These are phyloP conservation scores for Corniculantispora saksenae DNA, from an alignment of 2,329 filamentous ascomycete species.

Conservation along the genomic window DNA sequence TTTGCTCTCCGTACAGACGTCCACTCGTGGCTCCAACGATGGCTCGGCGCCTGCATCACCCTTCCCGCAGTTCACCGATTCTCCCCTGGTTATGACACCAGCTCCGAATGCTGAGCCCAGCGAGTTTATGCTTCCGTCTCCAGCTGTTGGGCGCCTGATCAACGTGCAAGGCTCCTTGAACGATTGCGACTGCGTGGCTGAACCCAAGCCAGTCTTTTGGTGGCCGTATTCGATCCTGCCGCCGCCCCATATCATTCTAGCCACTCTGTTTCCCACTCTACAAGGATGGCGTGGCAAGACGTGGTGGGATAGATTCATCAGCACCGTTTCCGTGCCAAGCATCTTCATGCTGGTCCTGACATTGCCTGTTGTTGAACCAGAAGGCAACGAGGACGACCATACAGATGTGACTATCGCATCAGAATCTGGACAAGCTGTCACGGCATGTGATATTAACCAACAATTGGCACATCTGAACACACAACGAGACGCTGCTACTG, in stretches of 20 bases:
- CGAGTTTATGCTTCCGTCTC: conserved; percentile 57
- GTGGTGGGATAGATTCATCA: conserved; percentile 81
- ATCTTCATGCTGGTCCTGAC: conserved; percentile 90
- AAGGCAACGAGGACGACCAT: conserved; percentile 49
- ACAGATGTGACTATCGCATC: conserved; percentile 22
- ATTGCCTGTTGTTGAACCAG: conserved; percentile 82
- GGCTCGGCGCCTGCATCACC: conserved; percentile 57
- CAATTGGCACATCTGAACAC: background rate
- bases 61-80: conserved; percentile 70
- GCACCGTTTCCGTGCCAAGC: conserved; percentile 80
- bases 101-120: conserved; percentile 43
- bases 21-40: conserved; percentile 46
- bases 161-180: conserved; percentile 50
- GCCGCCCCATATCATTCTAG: conserved; percentile 67
- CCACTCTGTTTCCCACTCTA: conserved; percentile 84
- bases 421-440: background rate
- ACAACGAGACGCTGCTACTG: conserved; percentile 40
- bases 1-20: conserved; percentile 48
- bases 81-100: conserved; percentile 47
- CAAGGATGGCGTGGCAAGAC: conserved; percentile 79
- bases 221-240: conserved; percentile 80
- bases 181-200: conserved; percentile 34
- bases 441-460: background rate
- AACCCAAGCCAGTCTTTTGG: conserved; percentile 61
- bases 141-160: conserved; percentile 39